Evolutionary conservation across 2,329 filamentous ascomycete genomes (phyloP), one percentile per base, ranked within the genome.

Genomic region (Fusarium nelsonii): DNA sequence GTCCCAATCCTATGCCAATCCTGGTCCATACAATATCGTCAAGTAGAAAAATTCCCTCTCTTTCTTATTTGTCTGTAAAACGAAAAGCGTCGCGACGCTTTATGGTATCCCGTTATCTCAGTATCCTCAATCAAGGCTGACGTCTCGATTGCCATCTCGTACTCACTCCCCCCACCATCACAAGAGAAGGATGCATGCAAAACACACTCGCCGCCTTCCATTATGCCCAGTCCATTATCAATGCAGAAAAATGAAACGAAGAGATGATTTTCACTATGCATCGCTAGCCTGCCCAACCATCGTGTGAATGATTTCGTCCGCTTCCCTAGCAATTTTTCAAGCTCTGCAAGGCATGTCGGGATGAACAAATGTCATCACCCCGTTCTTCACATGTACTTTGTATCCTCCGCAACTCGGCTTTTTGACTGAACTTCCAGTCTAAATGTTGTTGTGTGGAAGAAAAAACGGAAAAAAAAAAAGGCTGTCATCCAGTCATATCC

Each of bases 281-380:
- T 73, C 64, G 68, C 65, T 68, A 56, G 65, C 63, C 72, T 71
- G 48, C 70, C 69, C 59, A 64, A 43, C 51, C 59, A 55, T 44
- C 57, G 33, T 51, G 53, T 58, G 56, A 67, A 68, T 56, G 58
- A 71, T 66, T 51, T 62, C 58, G 59, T 64, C 50, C 58, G 58
- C 28, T 68, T 62, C 61, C 55, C 26, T 26, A 44, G 26, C 40
- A 43, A 28, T 26, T 26, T 20, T 53, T 51, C 53, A 39, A 23
- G 37, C 58, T 46, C 56, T 23, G 18, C 15, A 63, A 68, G 59
- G 51, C 57, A 57, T 54, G 26, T 16, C 12, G 52, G 56, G 58
- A 58, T 64, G 49, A 3, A 23, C 58, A 58, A 62, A 51, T 53
- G 23, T 6, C 23, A 23, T 6, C 23, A 3, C 52, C 43, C 50